Evolutionary conservation across 2,329 filamentous ascomycete species (phyloP), one percentile per base, ranked within the genome.

Genomic region (Cytospora schulzeri): DNA sequence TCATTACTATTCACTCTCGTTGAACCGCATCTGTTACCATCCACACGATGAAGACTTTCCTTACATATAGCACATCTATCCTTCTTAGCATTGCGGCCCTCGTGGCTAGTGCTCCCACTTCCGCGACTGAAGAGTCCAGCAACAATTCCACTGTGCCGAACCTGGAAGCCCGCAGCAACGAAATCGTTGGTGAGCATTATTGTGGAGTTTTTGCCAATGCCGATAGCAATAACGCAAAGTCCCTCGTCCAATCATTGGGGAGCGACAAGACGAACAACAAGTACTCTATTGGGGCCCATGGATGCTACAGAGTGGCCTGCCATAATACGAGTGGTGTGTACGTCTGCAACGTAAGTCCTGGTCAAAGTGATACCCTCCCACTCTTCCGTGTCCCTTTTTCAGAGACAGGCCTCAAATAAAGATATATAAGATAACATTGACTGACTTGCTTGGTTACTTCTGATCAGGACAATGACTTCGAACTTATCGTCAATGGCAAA

Each of bases 301-400:
- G 56, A 8, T 65, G 63, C 50, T 55, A 59, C 15, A 60, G 63
- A 12, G 63, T 65, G 12, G 38, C 48, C 8, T 65, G 63, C 22
- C 62, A 41, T n/a, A 60, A 65, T 8, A 65, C 63, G n/a, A 59
- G 33, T 26, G 63, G 54, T n/a, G 38, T 65, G 2, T 65, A 63
- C 9, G 60, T 65, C 19, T 65, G 63, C 50, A 65, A 65, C 29
- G 63, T 65, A 55, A 28, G 63, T 65, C 22, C 19, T 24, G 19
- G 26, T 12, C 11, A 24, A 15, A 5, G 4, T 8, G 3, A 14
- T 6, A 2, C 22, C 29, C 51, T 15, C 26, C 51, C 51, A 2
- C 1, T 29, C 29, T 15, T 15, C 15, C 9, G 4, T 35, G 4
- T 35, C 14, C 11, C 33, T 35, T 35, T 2, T 35, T 35, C 15